phyloP scores from a whole-genome alignment of 495 filamentous ascomycete species.

The Neurospora sp. region DNA sequence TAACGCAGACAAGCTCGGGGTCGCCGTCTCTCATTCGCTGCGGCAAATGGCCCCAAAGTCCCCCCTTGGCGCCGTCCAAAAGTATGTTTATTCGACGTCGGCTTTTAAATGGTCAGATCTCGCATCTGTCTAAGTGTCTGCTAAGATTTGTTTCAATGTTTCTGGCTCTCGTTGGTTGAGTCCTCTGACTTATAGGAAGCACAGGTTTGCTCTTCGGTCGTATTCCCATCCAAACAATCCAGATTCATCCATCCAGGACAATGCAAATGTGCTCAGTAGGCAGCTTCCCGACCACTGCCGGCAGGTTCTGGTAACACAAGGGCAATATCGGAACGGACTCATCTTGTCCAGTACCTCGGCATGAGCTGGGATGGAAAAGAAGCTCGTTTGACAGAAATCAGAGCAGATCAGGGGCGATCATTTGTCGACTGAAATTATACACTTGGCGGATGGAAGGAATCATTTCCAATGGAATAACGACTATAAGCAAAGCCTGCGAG shows the following conservation, averaged over 20 bases:
- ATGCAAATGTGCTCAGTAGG: neutral
- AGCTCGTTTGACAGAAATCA: neutral
- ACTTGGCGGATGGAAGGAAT: neutral
- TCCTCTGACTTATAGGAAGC: neutral
- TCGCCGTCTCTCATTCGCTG: neutral
- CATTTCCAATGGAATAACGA: neutral
- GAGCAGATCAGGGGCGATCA: constrained; percentile 2
- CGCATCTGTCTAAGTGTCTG: neutral
- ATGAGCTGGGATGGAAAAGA: neutral
- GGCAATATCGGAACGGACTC: neutral
- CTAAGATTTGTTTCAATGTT: neutral
- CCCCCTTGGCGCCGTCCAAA: neutral
- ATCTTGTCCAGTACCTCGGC: neutral
- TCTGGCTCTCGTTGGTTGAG: neutral
- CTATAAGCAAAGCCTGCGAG: neutral
- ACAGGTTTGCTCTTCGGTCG: neutral
- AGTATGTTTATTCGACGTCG: neutral
- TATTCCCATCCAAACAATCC: neutral
- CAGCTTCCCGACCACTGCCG: neutral
- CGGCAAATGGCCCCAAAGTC: neutral
- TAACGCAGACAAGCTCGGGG: constrained; percentile 4
- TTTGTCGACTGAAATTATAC: neutral
- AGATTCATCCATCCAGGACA: neutral
- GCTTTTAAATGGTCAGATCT: neutral
- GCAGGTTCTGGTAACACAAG: neutral